Conservation (phyloP, 108 stramenopile genomes). For the Fragilariopsis cylindrus region DNA sequence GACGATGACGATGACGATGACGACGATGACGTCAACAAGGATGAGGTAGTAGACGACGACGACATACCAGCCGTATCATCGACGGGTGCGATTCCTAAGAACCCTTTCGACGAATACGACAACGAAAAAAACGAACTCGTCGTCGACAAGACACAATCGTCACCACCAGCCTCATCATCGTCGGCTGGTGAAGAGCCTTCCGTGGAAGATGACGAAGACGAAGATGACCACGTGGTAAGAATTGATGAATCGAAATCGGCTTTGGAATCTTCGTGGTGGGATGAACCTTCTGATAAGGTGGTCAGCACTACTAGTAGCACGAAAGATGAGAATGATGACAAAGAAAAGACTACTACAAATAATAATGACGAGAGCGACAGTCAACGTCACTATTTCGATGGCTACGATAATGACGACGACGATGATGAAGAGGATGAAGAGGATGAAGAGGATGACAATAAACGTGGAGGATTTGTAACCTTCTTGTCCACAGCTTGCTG, state of each 20-base stretch:
- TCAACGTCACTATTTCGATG: constrained; percentile 3
- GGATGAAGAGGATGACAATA: constrained; percentile 7
- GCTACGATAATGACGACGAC: not conserved
- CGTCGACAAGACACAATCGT: not conserved
- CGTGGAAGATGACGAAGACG: not conserved
- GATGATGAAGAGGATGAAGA: not conserved
- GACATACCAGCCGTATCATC: too few relatives aligned
- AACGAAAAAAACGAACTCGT: constrained; percentile 6
- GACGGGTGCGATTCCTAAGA: not conserved
- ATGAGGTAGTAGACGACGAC: not conserved
- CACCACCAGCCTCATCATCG: not conserved
- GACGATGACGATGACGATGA: not conserved
- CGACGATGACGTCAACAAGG: not conserved
- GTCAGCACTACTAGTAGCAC: not conserved
- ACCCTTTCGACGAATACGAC: not conserved
- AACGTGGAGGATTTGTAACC: constrained; percentile 71
- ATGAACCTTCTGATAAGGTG: not conserved
- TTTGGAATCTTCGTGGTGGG: not conserved
- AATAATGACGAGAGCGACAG: not conserved
- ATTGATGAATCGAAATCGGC: not conserved
- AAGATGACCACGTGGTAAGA: not conserved
- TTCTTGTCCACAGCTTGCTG: constrained; percentile 66
- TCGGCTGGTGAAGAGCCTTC: not conserved
- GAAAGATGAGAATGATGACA: not conserved
- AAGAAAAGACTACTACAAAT: not conserved